These are phyloP conservation scores for Trypanosoma caninum DNA, from an alignment of 208 protist genomes.

Conservation along the genomic window DNA sequence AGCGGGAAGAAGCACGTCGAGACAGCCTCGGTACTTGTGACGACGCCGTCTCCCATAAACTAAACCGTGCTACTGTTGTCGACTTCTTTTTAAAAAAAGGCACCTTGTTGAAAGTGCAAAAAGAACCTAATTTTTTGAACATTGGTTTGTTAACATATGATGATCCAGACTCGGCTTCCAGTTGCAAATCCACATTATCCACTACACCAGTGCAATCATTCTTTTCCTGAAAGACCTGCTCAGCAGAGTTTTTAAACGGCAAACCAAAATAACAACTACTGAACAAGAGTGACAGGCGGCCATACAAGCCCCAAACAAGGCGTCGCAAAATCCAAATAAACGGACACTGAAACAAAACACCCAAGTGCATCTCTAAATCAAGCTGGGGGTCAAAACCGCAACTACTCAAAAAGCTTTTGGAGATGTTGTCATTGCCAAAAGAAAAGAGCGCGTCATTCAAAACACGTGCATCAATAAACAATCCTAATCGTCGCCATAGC, in stretches of 20 bases:
- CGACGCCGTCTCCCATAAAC: too few relatives aligned
- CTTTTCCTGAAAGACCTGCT: not conserved
- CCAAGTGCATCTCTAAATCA: not conserved
- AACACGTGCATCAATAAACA: conserved; percentile 32
- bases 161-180: not conserved
- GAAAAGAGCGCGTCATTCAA: conserved; percentile 27
- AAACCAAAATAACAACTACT: conserved; percentile 34
- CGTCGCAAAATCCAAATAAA: conserved; percentile 70
- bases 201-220: not conserved
- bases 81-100: too few relatives aligned
- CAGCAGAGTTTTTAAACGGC: conserved; percentile 7
- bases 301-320: conserved; percentile 54
- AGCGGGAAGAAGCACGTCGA: too few relatives aligned
- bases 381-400: conserved; percentile 26
- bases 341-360: conserved; percentile 35
- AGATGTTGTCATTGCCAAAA: conserved; percentile 10
- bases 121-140: too few relatives aligned
- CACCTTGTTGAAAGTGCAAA: too few relatives aligned
- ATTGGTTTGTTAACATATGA: too few relatives aligned
- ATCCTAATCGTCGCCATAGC: conserved; percentile 37
- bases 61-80: too few relatives aligned
- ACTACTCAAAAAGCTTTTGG: conserved; percentile 24
- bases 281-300: conserved; percentile 61
- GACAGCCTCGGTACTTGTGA: too few relatives aligned
- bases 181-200: not conserved